Evolutionary conservation across 495 filamentous ascomycete species (phyloP), one percentile per base, ranked within the genome.

Genomic region (Pseudoneurospora amorphoporcata): DNA sequence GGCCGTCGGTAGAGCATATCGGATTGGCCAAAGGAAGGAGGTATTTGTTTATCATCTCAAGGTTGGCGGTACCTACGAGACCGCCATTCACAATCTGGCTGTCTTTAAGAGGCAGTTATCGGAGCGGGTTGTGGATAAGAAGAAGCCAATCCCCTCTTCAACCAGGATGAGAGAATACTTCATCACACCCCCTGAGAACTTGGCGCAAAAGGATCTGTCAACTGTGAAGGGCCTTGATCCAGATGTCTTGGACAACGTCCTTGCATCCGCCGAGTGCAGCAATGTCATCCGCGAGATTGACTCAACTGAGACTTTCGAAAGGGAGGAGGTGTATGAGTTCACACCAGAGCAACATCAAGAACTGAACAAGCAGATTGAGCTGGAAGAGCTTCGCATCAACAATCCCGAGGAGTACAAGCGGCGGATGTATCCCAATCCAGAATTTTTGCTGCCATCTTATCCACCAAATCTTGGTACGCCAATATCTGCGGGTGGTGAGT

Each of bases 31-130:
- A 76, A 81, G 79, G 19, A 97, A 97, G 75, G 84, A 86, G 1
- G 94, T 97, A 2, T 97, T 85, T 79, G 93, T 98, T 3, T 98
- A 98, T 78, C 91, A 92, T n/a, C 88, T 98, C 70, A 81, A 91
- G 32, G 83, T 88, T 16, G 92, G 89, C 5, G 94, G 94, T 3
- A 97, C 94, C 0, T 93, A 90, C 77, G 93, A 97, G 77, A 87
- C 90, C 37, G 83, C 84, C 1, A 81, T 94, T 23, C 87, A 91
- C 71, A 92, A 93, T 77, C 88, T 87, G 58, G 85, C 89, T 1
- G 77, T 94, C 19, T 96, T 91, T 85, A 98, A 98, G 77, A 88
- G 83, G 23, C 92, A 96, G 75, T 84, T 97, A 65, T 87, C 93
- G 0, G 86, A 85, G 29, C 87, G 92, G 16, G 92, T 96, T 5